These are phyloP conservation scores for Fusarium graminum DNA, from an alignment of 2,329 filamentous ascomycete genomes.

Conservation along the genomic window DNA sequence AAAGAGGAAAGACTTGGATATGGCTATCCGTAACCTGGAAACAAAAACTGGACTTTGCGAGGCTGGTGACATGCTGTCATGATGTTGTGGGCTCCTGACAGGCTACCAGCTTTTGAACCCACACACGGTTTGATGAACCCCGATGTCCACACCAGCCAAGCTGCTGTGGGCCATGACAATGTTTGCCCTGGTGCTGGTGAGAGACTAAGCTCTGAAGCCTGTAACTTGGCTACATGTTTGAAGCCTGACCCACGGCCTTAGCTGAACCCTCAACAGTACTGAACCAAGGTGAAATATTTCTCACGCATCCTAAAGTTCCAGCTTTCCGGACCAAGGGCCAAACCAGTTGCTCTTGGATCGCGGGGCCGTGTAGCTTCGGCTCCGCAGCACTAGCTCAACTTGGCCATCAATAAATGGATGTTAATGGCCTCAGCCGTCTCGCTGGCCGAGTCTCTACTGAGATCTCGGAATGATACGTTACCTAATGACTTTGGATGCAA, in stretches of 20 bases:
- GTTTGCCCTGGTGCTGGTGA: too few relatives aligned
- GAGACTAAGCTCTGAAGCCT: not conserved
- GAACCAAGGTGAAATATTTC: not conserved
- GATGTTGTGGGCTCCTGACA: not conserved
- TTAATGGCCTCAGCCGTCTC: conserved; percentile 2
- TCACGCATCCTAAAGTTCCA: conserved; percentile 13
- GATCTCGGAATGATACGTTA: conserved; percentile 41
- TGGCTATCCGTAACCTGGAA: not conserved
- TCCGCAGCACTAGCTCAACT: conserved; percentile 25
- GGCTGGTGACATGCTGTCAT: conserved; percentile 5
- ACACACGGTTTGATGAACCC: conserved; percentile 4
- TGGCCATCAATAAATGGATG: conserved; percentile 14
- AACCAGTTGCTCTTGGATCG: conserved; percentile 20
- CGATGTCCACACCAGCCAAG: not conserved
- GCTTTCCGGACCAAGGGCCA: conserved; percentile 8
- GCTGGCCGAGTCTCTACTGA: conserved; percentile 30
- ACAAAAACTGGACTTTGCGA: conserved; percentile 1
- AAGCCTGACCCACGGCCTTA: conserved; percentile 2
- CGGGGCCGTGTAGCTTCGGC: conserved; percentile 30
- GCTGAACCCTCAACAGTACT: not conserved
- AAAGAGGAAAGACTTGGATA: not conserved
- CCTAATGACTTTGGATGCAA: conserved; percentile 3
- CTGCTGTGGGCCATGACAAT: conserved; percentile 13
- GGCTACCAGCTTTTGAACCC: not conserved
- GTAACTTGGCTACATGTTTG: not conserved